phyloP scores from a whole-genome alignment of 305 asterid species.

The Solanum hybrid region DNA sequence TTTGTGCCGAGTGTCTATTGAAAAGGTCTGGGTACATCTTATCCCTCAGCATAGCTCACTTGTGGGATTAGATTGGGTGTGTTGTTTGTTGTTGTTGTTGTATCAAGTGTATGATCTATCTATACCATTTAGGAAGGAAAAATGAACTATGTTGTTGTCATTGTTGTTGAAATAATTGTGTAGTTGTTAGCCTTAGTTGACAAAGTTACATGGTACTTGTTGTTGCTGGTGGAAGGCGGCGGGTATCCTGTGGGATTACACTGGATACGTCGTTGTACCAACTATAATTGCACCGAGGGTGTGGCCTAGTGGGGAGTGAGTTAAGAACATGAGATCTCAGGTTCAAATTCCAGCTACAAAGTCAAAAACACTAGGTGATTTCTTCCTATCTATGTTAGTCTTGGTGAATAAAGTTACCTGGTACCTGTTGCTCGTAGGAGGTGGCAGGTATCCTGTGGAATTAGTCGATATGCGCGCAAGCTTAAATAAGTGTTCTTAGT shows the following conservation, averaged over 20 bases:
- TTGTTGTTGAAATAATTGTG: not conserved
- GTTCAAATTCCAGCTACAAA: not conserved
- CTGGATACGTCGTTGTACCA: not conserved
- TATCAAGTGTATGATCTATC: not conserved
- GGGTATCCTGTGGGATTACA: not conserved
- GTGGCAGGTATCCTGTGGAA: not conserved
- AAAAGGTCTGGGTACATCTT: not conserved
- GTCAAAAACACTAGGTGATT: not conserved
- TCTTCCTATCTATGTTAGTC: not conserved
- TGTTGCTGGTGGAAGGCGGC: not conserved
- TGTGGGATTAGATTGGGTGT: not conserved
- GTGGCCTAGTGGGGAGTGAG: not conserved
- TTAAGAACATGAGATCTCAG: not conserved
- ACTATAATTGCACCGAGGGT: not conserved
- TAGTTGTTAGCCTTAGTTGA: not conserved
- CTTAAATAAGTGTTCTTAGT: not conserved
- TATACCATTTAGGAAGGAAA: not conserved
- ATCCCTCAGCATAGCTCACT: not conserved
- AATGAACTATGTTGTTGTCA: not conserved
- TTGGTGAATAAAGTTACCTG: not conserved
- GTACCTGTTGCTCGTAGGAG: not conserved
- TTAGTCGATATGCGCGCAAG: not conserved
- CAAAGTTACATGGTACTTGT: not conserved
- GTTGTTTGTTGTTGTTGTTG: not conserved
- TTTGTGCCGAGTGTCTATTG: not conserved